Conservation (phyloP, 2,329 filamentous ascomycete genomes). For the Dichotomopilus funicola region DNA sequence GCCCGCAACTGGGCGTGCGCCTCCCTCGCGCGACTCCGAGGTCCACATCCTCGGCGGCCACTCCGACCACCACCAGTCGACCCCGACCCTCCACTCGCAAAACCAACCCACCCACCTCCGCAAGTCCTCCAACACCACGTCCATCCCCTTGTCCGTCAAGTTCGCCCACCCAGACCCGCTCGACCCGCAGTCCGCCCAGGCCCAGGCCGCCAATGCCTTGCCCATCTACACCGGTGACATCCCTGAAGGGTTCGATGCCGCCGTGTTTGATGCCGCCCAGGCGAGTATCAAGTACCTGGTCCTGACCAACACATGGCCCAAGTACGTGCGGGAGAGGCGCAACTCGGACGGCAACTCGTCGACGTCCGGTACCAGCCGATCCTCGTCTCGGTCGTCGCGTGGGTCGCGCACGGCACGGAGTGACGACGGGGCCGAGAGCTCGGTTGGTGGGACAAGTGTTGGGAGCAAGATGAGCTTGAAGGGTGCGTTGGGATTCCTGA, state of each 20-base stretch:
- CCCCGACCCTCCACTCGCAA: background rate
- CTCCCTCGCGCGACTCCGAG: constrained; percentile 12
- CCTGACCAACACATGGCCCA: constrained; percentile 62
- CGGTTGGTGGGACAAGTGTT: background rate
- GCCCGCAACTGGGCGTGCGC: background rate
- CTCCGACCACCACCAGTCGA: background rate
- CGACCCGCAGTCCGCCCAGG: background rate
- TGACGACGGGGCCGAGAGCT: background rate
- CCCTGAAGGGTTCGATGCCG: constrained; percentile 41
- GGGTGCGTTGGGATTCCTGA: constrained; percentile 12
- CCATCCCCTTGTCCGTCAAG: constrained; percentile 2
- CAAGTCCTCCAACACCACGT: background rate
- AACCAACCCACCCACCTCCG: background rate
- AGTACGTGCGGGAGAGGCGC: constrained; percentile 40
- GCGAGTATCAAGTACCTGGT: constrained; percentile 60
- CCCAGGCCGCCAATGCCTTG: background rate
- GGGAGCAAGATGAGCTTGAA: constrained; percentile 6
- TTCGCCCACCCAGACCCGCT: background rate
- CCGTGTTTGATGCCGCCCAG: constrained; percentile 54
- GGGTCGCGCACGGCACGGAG: background rate
- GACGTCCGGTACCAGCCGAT: background rate
- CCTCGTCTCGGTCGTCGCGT: background rate
- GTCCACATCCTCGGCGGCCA: constrained; percentile 10
- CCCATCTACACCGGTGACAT: constrained; percentile 36
- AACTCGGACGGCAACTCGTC: constrained; percentile 12